phyloP scores from a whole-genome alignment of 2,329 filamentous ascomycete species.

The Sporothrix brasiliensis region DNA sequence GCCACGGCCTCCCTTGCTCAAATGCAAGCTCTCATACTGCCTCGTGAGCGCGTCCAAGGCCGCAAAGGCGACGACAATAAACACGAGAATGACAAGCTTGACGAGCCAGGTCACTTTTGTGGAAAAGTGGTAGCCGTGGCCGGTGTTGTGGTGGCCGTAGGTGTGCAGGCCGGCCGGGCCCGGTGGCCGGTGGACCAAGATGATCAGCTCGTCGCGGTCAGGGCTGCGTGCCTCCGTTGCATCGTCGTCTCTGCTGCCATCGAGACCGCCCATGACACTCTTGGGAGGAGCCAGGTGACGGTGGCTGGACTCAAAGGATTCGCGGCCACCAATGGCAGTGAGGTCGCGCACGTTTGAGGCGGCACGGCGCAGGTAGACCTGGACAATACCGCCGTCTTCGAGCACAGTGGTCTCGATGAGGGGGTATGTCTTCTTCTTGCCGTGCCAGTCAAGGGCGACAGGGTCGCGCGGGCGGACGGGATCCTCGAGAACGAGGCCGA shows the following conservation, averaged over 20 bases:
- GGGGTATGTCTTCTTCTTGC: constrained; percentile 46
- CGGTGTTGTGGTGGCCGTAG: background rate
- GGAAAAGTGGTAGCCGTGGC: background rate
- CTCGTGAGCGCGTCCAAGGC: too few relatives aligned
- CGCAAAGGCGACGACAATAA: too few relatives aligned
- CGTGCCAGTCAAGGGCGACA: constrained; percentile 40
- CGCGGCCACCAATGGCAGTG: constrained; percentile 13
- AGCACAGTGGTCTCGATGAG: constrained; percentile 47
- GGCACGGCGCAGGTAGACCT: constrained; percentile 49
- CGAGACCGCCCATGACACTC: constrained; percentile 21
- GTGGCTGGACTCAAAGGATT: background rate
- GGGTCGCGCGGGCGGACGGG: constrained; percentile 38
- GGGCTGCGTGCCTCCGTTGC: constrained; percentile 24
- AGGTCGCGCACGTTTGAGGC: background rate
- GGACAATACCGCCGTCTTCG: constrained; percentile 49
- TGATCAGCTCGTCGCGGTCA: constrained; percentile 24
- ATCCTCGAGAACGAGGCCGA: constrained; percentile 44
- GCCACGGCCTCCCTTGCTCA: too few relatives aligned
- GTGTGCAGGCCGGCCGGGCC: background rate
- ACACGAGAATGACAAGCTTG: too few relatives aligned
- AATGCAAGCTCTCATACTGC: too few relatives aligned
- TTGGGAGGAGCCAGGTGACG: constrained; percentile 18
- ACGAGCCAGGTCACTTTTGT: too few relatives aligned
- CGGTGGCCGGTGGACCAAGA: constrained; percentile 21
- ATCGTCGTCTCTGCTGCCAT: constrained; percentile 7